These are phyloP conservation scores for Thelephora ganbajun DNA, from an alignment of 768 basidiomycete genomes.

Conservation along the genomic window DNA sequence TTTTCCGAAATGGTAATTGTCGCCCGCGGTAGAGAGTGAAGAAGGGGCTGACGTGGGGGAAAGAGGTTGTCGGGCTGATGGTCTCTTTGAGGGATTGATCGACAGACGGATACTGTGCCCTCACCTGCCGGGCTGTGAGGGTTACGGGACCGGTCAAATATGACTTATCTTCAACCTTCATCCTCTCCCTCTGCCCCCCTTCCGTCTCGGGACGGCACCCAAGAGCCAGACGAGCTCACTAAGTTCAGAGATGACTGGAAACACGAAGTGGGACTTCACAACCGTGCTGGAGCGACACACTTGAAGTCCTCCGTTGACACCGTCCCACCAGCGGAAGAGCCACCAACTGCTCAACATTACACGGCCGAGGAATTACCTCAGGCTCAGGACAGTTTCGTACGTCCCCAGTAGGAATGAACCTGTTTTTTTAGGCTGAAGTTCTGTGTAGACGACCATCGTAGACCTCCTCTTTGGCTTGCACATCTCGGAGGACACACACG, in stretches of 20 bases:
- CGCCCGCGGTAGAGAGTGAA: neutral
- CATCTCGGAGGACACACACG: neutral
- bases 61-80: neutral
- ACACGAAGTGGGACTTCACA: constrained; percentile 38
- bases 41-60: constrained; percentile 8
- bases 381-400: too few relatives aligned
- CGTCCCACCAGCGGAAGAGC: neutral
- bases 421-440: too few relatives aligned
- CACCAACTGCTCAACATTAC: too few relatives aligned
- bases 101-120: too few relatives aligned
- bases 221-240: constrained; percentile 48
- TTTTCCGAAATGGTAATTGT: neutral
- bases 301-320: constrained; percentile 2
- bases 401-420: too few relatives aligned
- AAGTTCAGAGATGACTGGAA: constrained; percentile 66
- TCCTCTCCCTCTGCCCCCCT: too few relatives aligned
- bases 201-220: constrained; percentile 1
- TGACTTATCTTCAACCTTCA: too few relatives aligned
- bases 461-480: neutral
- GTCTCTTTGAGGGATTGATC: too few relatives aligned
- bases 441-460: neutral
- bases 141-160: too few relatives aligned
- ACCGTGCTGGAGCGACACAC: neutral
- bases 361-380: too few relatives aligned
- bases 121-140: too few relatives aligned